Evolutionary conservation across 352 stramenopile genomes (phyloP).

Genomic region (Pythium angustatum): DNA sequence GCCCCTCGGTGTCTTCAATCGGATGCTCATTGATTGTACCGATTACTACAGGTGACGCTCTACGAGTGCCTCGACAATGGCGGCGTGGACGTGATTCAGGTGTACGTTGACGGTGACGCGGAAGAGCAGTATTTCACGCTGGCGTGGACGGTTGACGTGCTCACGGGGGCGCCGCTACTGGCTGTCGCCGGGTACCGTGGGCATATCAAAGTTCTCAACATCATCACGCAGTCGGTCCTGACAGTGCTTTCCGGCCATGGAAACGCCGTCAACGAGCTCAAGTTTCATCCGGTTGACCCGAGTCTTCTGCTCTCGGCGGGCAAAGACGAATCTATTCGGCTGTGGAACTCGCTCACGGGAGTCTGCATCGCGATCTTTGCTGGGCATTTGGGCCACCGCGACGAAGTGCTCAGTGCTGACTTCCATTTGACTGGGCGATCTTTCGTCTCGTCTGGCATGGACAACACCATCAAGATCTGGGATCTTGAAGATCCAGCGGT

Average conservation of each 20-base stretch:
- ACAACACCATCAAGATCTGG: constrained; percentile 96
- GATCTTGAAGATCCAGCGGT: constrained; percentile 77
- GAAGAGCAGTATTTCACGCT: constrained; percentile 82
- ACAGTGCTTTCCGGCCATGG: constrained; percentile 88
- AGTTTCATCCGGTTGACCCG: constrained; percentile 89
- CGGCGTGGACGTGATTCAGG: constrained; percentile 73
- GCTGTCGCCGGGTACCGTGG: constrained; percentile 67
- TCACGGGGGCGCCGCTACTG: constrained; percentile 70
- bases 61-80: constrained; percentile 80
- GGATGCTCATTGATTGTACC: neutral
- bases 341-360: constrained; percentile 92
- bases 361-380: constrained; percentile 92
- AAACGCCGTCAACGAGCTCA: constrained; percentile 92
- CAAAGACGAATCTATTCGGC: constrained; percentile 91
- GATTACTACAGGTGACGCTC: constrained; percentile 50
- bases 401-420: constrained; percentile 89
- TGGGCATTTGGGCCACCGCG: constrained; percentile 88
- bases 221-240: constrained; percentile 72
- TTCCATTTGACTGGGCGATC: constrained; percentile 87
- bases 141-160: constrained; percentile 75
- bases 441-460: constrained; percentile 90
- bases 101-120: constrained; percentile 76
- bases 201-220: constrained; percentile 87
- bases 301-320: constrained; percentile 88
- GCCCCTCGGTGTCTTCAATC: too few relatives aligned